Evolutionary conservation across 495 filamentous ascomycete genomes (phyloP), one percentile per base, ranked within the genome.

Genomic region (Penicillium flavigenum): DNA sequence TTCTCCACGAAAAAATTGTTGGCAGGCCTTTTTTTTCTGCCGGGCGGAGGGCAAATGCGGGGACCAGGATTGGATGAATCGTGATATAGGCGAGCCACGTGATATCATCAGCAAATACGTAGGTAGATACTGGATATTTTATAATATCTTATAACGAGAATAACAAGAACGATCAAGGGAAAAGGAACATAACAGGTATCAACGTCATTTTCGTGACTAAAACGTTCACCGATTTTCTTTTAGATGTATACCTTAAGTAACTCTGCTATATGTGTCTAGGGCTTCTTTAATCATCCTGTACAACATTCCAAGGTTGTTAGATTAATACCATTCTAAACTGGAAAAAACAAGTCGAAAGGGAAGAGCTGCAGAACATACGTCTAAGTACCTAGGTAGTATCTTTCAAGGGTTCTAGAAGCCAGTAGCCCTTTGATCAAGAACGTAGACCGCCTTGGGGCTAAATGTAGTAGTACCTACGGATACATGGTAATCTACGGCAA

Each of bases 41-140:
- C 69, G 56, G 73, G 72, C 72, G 72, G 73, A 65, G 63, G 61
- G 36, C 22, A 32, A 61, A 66, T 67, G 69, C 67, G 71, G 67
- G 64, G 69, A 49, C 52, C 41, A 46, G 41, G 62, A 69, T 67
- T 69, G 64, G 66, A 43, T 55, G 32, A 34, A 38, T 3, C 16
- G 20, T 20, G 32, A 60, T 58, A 67, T 60, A 67, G 56, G 52
- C 64, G 64, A 68, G 55, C 54, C 56, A 44, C 19, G 47, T 48
- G 54, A 34, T 43, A 9, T 2, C 22, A 0, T 0, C 48, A 31
- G 24, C 4, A 17, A 19, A 16, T 5, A 4, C 22, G 3, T 24
- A 24, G 22, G 22, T 24, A 22, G 24, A 26, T 26, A 26, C 24
- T 6, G 24, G 24, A 26, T 26, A 5, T 26, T 26, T 1, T 26